phyloP scores from a whole-genome alignment of 192 early-diverging fungal species.

The Linderina pennispora region DNA sequence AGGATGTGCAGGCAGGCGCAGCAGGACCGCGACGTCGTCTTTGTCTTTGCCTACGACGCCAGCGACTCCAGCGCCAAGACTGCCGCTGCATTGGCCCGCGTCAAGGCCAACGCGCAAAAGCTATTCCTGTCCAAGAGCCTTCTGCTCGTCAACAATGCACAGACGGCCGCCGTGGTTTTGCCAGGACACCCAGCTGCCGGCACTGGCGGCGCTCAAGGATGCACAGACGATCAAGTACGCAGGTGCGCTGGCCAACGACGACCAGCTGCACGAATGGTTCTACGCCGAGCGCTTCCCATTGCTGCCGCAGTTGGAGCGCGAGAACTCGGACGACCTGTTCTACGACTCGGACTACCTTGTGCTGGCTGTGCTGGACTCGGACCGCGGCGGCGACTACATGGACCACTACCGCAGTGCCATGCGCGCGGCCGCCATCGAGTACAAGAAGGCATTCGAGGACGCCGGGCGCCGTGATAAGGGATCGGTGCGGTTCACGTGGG shows the following conservation, averaged over 20 bases:
- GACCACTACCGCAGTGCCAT: conserved; percentile 11
- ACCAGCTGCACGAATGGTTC: conserved; percentile 54
- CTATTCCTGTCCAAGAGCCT: conserved; percentile 39
- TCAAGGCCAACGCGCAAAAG: conserved; percentile 36
- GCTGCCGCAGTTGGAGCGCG: conserved; percentile 55
- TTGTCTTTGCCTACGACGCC: conserved; percentile 49
- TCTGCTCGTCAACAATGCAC: conserved; percentile 12
- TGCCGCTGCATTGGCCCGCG: conserved; percentile 14
- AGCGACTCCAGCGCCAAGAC: conserved; percentile 27
- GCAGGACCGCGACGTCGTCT: conserved; percentile 50
- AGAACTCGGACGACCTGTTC: conserved; percentile 66
- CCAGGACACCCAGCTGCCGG: conserved; percentile 30
- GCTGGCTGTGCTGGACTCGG: conserved; percentile 56
- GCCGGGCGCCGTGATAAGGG: not conserved
- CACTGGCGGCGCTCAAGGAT: conserved; percentile 58
- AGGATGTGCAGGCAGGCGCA: conserved; percentile 37
- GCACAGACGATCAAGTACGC: conserved; percentile 20
- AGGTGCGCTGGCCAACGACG: conserved; percentile 29
- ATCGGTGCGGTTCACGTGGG: conserved; percentile 55
- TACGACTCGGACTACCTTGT: conserved; percentile 58
- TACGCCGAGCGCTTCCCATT: conserved; percentile 59
- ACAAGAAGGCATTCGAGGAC: conserved; percentile 6
- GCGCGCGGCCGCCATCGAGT: conserved; percentile 22
- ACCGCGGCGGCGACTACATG: conserved; percentile 10
- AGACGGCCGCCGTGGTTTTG: conserved; percentile 9